Conservation (phyloP, 202 grass and related monocot species). For the Sporobolus alterniflorus region DNA sequence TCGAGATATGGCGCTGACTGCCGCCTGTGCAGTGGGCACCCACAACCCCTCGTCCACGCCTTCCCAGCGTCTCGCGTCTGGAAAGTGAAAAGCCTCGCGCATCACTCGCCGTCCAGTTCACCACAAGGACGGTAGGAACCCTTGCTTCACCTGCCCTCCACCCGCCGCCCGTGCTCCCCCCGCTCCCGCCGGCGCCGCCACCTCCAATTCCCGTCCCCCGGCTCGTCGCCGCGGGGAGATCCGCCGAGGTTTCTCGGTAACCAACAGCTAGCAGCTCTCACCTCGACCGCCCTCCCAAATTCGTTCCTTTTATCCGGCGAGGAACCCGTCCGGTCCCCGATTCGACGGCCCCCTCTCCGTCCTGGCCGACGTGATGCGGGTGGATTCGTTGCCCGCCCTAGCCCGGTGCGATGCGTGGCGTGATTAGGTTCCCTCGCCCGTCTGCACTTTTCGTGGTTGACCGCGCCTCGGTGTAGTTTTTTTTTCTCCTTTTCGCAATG, state of each 20-base stretch:
- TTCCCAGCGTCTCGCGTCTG: neutral
- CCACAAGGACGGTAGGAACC: neutral
- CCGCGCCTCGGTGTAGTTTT: neutral
- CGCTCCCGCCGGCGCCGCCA: neutral
- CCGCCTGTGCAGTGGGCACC: neutral
- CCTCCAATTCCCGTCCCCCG: neutral
- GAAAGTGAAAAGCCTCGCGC: slow-evolving; percentile 26
- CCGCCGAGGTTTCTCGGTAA: neutral
- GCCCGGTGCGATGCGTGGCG: neutral
- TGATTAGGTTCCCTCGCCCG: neutral
- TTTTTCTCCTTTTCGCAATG: neutral
- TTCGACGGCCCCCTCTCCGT: neutral
- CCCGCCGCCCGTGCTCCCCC: neutral
- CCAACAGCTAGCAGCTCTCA: neutral
- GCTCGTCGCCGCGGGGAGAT: neutral
- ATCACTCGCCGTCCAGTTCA: neutral
- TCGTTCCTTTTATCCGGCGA: neutral
- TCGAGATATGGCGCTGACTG: neutral
- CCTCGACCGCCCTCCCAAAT: neutral
- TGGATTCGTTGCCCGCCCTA: neutral
- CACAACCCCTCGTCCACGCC: slow-evolving; percentile 2
- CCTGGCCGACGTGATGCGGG: no score
- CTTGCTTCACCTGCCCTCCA: neutral
- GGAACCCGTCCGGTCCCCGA: neutral
- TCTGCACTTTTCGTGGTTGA: neutral